These are phyloP conservation scores for Lentinus tigrinus DNA, from an alignment of 768 basidiomycete genomes.

Conservation along the genomic window DNA sequence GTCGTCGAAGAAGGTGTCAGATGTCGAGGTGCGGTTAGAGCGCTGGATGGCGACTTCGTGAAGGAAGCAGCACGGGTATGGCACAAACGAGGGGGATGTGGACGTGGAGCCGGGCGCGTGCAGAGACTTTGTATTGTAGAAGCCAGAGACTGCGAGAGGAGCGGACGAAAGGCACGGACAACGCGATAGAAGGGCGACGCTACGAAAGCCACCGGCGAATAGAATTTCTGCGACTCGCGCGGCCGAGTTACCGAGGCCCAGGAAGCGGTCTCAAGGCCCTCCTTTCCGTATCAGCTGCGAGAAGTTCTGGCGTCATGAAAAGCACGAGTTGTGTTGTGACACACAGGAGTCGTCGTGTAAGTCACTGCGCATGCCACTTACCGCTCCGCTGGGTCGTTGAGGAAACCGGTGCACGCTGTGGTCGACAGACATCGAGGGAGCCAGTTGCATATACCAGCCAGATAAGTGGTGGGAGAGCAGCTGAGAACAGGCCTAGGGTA, in stretches of 20 bases:
- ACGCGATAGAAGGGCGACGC: background rate
- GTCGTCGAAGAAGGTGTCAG: too few relatives aligned
- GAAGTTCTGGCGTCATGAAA: background rate
- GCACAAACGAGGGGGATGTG: background rate
- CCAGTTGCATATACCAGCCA: background rate
- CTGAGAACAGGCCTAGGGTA: background rate
- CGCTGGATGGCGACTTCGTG: too few relatives aligned
- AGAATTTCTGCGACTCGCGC: background rate
- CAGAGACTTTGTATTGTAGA: background rate
- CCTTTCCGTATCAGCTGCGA: background rate
- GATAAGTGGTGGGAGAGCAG: too few relatives aligned
- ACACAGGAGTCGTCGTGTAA: background rate
- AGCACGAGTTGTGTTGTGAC: background rate
- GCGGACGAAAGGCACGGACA: background rate
- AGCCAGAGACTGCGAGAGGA: background rate
- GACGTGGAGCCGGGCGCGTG: background rate
- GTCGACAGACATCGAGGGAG: background rate
- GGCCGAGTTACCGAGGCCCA: background rate
- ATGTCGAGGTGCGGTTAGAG: too few relatives aligned
- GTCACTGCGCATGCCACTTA: too few relatives aligned
- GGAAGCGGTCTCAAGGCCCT: background rate
- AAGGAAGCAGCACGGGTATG: background rate
- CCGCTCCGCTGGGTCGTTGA: background rate
- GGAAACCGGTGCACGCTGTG: background rate
- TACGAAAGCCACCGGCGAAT: background rate